Evolutionary conservation across 495 filamentous ascomycete species (phyloP).

Genomic region (Astrothelium subdiscretum): DNA sequence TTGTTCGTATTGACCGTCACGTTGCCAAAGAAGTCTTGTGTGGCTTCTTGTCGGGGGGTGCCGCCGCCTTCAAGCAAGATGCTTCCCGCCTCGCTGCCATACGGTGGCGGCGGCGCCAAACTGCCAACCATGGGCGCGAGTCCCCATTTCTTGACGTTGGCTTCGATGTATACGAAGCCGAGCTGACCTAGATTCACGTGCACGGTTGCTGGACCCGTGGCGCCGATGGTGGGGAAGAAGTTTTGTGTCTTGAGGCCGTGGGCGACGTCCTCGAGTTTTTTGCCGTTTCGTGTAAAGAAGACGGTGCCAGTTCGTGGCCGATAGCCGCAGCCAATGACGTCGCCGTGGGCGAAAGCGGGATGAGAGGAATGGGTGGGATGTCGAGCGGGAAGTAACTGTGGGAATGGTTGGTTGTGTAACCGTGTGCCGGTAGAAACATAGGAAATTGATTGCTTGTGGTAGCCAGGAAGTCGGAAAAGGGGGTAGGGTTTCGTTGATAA

Average conservation of each 20-base stretch:
- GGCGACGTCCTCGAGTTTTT: conserved; percentile 88
- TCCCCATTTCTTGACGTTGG: conserved; percentile 99
- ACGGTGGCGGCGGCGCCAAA: conserved; percentile 88
- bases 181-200: conserved; percentile 98
- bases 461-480: conserved; percentile 84
- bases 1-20: not conserved
- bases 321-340: conserved; percentile 94
- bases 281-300: conserved; percentile 97
- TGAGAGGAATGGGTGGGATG: conserved; percentile 48
- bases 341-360: conserved; percentile 75
- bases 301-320: conserved; percentile 86
- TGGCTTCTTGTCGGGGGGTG: conserved; percentile 31
- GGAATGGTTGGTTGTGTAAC: conserved; percentile 84
- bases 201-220: conserved; percentile 80
- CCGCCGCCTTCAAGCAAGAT: conserved; percentile 80
- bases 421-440: conserved; percentile 81
- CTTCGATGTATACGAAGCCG: conserved; percentile 97
- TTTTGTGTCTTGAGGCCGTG: conserved; percentile 91
- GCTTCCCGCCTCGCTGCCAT: conserved; percentile 90
- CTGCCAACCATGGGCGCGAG: conserved; percentile 92
- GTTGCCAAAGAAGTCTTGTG: not conserved
- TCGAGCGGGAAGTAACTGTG: not conserved
- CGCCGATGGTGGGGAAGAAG: conserved; percentile 90
- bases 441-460: conserved; percentile 80
- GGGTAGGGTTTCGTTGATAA: conserved; percentile 96